These are phyloP conservation scores for Immersiporthe knoxdaviesiana DNA, from an alignment of 2,329 filamentous ascomycete species.

Conservation along the genomic window DNA sequence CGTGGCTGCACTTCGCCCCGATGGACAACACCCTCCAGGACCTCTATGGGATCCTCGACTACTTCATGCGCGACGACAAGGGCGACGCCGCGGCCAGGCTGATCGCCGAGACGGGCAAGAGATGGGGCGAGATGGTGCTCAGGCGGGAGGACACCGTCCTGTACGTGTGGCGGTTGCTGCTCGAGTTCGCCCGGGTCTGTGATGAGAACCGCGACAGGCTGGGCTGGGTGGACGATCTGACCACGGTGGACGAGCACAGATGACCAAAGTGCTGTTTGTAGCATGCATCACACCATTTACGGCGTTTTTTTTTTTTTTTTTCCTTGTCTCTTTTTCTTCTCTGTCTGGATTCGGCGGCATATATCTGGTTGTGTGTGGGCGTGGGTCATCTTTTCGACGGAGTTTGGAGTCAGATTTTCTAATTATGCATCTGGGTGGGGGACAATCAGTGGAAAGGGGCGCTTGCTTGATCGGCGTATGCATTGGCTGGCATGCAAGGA, in stretches of 20 bases:
- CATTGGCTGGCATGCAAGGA: neutral
- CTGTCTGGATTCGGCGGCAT: neutral
- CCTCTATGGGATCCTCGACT: conserved; percentile 66
- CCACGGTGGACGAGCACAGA: neutral
- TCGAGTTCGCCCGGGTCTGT: conserved; percentile 59
- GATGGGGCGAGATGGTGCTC: conserved; percentile 65
- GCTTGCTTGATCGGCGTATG: neutral
- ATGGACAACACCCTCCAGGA: conserved; percentile 71
- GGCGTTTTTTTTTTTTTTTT: too few species aligned
- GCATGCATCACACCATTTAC: neutral
- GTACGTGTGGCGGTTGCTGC: conserved; percentile 64
- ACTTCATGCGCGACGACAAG: conserved; percentile 58
- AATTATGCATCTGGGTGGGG: neutral
- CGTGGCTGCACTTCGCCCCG: conserved; percentile 75
- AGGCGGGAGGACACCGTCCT: conserved; percentile 68
- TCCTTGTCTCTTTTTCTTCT: too few species aligned
- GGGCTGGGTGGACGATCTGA: conserved; percentile 49
- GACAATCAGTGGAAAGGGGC: neutral
- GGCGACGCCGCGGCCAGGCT: conserved; percentile 60
- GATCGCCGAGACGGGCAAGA: conserved; percentile 62
- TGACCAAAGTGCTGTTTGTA: neutral
- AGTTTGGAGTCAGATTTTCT: neutral
- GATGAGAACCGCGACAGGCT: conserved; percentile 49
- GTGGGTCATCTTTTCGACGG: neutral
- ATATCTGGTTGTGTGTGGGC: neutral